Base-by-base conservation (phyloP, 2,329 filamentous ascomycete genomes). In the Cladosporium sp. region DNA sequence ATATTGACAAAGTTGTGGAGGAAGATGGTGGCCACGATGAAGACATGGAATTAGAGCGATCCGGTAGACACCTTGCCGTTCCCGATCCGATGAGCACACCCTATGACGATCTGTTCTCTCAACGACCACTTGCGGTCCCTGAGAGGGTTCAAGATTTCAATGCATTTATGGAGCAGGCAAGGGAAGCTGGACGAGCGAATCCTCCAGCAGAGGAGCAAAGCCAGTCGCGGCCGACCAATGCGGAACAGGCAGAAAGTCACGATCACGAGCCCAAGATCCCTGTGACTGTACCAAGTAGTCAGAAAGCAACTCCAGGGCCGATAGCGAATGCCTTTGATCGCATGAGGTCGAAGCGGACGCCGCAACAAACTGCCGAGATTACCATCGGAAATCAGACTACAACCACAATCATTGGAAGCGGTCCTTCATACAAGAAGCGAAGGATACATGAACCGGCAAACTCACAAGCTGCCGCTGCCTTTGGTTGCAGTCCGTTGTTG, bases 381-480 rank as follows among this genome's bases (percentile, higher is more conserved):
- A 91, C 87, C 0, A 83, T 93, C 55, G 89, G 88, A 1, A 79
- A 86, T 60, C 81, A 80, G 45, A 90, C 86, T 0, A 87, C 83
- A 0, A 86, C 85, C 19, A 79, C 84, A 32, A 62, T 69, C 17
- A 80, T 91, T n/a, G 87, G 87, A 1, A 81, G 78, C 50, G 65
- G 61, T 58, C 65, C 68, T 36, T 77, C 81, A 50, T 67, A 77
- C 3, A 82, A 83, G 61, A 74, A 71, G 57, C 73, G 74, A 47
- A 71, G 73, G 40, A 75, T 77, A 17, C 72, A 77, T 47, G 71
- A 70, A 10, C 74, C 74, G 9, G 73, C 71, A 47, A 65, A 65
- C 28, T 67, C 69, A 1, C 69, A 69, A 28, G 62, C 66, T 44
- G 79, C 79, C 61, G 75, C 78, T 19, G 73, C 78, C 65, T 80